These are phyloP conservation scores for Gnomoniopsis sp. DNA, from an alignment of 2,329 filamentous ascomycete species.

Conservation along the genomic window DNA sequence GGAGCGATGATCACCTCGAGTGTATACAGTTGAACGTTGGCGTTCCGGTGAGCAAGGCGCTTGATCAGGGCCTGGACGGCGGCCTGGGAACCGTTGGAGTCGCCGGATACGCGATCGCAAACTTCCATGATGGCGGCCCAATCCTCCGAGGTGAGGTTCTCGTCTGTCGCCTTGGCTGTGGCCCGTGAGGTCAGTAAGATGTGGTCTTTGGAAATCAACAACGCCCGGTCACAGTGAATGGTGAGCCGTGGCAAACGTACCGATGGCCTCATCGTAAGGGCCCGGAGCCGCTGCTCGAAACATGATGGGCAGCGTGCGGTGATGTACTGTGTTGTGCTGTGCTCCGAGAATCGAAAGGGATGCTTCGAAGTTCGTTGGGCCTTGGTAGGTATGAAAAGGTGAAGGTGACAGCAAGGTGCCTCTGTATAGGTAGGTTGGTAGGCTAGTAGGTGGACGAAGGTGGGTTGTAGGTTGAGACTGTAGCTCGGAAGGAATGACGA, in stretches of 20 bases:
- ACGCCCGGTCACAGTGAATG: neutral
- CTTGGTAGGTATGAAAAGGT: neutral
- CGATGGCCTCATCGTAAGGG: conserved; percentile 58
- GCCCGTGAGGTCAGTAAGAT: conserved; percentile 16
- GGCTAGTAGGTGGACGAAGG: too few species aligned
- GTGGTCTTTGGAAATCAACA: neutral
- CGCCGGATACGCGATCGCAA: conserved; percentile 55
- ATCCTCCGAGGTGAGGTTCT: conserved; percentile 87
- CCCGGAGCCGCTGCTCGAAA: conserved; percentile 55
- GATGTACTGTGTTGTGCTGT: neutral
- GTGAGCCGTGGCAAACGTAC: conserved; percentile 35
- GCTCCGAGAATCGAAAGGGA: neutral
- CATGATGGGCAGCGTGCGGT: conserved; percentile 41
- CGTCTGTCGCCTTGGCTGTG: conserved; percentile 79
- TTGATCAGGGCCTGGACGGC: conserved; percentile 89
- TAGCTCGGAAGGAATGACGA: too few species aligned
- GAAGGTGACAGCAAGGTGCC: too few species aligned
- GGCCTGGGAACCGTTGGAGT: conserved; percentile 68
- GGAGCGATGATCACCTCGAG: conserved; percentile 61
- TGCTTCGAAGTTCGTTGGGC: neutral
- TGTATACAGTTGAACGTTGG: conserved; percentile 93
- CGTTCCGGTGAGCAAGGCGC: conserved; percentile 86
- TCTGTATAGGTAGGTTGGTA: too few species aligned
- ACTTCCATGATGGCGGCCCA: conserved; percentile 64
- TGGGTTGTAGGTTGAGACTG: too few species aligned